Percentiles rank a stretch among this genome's conserved stretches.
Conservation (phyloP, 1,284 basidiomycete species). For the Sporisorium sorghi region DNA sequence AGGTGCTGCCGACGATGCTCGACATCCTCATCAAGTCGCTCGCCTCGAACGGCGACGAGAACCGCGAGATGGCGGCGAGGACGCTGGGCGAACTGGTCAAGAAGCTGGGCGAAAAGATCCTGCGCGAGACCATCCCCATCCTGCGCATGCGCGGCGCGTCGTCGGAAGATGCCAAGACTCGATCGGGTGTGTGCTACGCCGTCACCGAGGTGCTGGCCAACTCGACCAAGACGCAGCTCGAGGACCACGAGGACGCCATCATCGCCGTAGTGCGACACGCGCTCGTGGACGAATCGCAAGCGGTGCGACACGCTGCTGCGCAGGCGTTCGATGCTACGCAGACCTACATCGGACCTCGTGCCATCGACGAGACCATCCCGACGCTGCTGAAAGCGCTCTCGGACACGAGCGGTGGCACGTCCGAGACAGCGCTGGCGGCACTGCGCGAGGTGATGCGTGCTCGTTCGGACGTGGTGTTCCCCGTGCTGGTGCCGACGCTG, state of each 20-base stretch:
- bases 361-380: slow-evolving; percentile 96
- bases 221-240: slow-evolving; percentile 84
- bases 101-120: slow-evolving; percentile 93
- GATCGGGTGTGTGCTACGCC: slow-evolving; percentile 89
- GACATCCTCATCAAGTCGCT: slow-evolving; percentile 78
- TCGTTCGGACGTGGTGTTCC: slow-evolving; percentile 82
- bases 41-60: slow-evolving; percentile 82
- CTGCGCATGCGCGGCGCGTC: slow-evolving; percentile 75
- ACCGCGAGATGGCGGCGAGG: slow-evolving; percentile 80
- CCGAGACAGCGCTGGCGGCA: slow-evolving; percentile 91
- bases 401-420: slow-evolving; percentile 74
- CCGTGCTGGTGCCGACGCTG: slow-evolving; percentile 93
- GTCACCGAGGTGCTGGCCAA: slow-evolving; percentile 91
- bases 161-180: slow-evolving; percentile 79
- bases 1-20: slow-evolving; percentile 81
- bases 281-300: slow-evolving; percentile 86
- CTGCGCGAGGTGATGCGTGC: slow-evolving; percentile 80
- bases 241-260: slow-evolving; percentile 90
- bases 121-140: slow-evolving; percentile 85
- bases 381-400: slow-evolving; percentile 88
- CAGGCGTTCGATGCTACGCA: slow-evolving; percentile 93
- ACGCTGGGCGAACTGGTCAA: slow-evolving; percentile 80
- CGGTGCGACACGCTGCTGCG: slow-evolving; percentile 91
- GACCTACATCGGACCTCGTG: slow-evolving; percentile 86
- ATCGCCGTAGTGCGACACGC: slow-evolving; percentile 81